phyloP scores from a whole-genome alignment of 129 eudicot species.

The Flaveria ramosissima region DNA sequence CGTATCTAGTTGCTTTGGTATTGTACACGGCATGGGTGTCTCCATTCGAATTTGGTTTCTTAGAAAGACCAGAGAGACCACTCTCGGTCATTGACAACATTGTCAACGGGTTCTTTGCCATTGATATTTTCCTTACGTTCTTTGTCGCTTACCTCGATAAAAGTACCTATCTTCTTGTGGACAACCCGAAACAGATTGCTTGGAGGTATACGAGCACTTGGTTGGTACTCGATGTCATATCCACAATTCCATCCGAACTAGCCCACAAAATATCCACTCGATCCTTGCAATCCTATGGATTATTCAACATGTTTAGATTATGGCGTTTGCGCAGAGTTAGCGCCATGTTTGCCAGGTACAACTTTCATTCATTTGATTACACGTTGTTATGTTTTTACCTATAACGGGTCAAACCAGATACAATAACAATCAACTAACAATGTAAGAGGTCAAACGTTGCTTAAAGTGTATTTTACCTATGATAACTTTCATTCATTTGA shows the following conservation, averaged over 20 bases:
- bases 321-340: constrained; percentile 92
- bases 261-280: constrained; percentile 44
- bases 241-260: constrained; percentile 77
- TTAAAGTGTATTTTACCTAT: neutral
- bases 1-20: constrained; percentile 52
- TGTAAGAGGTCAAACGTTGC: too few species aligned
- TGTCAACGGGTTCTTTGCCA: constrained; percentile 45
- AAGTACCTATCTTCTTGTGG: constrained; percentile 48
- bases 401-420: neutral
- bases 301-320: constrained; percentile 70
- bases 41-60: constrained; percentile 60
- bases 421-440: neutral
- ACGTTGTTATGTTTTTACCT: neutral
- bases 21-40: constrained; percentile 64
- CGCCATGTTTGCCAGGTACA: constrained; percentile 68
- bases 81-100: constrained; percentile 47
- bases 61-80: constrained; percentile 35
- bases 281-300: constrained; percentile 52
- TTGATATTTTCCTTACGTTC: constrained; percentile 53
- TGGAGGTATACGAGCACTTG: constrained; percentile 58
- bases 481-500: neutral
- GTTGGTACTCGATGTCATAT: constrained; percentile 58
- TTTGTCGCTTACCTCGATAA: constrained; percentile 53
- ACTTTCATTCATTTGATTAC: neutral
- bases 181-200: constrained; percentile 53